Evolutionary conservation across 163 green algal genomes (phyloP).

Genomic region (Chlamydomonas reinhardtii): DNA sequence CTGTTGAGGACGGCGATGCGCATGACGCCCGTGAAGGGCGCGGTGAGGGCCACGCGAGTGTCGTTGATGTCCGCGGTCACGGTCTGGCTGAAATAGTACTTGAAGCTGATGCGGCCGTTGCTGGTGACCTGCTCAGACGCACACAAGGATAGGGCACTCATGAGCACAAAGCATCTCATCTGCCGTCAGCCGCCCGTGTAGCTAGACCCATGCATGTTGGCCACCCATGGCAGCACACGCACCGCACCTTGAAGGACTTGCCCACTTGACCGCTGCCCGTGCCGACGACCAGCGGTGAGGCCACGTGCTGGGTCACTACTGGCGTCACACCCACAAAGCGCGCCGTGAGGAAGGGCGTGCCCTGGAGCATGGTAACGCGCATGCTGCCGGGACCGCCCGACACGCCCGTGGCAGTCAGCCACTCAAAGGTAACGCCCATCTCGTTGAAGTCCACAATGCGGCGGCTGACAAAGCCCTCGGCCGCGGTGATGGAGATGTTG

Average conservation of each 20-base stretch:
- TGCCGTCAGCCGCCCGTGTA: no score
- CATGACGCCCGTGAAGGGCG: slow-evolving; percentile 60
- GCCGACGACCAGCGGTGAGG: neutral
- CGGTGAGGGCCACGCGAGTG: neutral
- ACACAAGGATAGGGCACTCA: neutral
- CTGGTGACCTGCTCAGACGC: neutral
- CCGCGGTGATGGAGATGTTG: neutral
- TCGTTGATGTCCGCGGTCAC: neutral
- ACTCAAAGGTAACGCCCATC: slow-evolving; percentile 21
- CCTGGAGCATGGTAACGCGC: slow-evolving; percentile 9
- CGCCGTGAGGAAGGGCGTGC: slow-evolving; percentile 8
- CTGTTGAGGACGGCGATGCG: slow-evolving; percentile 36
- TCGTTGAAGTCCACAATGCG: neutral
- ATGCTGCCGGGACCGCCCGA: neutral
- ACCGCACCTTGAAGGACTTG: slow-evolving; percentile 8
- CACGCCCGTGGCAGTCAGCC: neutral
- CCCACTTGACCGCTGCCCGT: neutral
- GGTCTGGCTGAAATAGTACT: slow-evolving; percentile 28
- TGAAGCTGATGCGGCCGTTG: slow-evolving; percentile 16
- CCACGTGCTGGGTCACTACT: neutral
- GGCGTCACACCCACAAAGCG: slow-evolving; percentile 25
- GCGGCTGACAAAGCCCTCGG: neutral
- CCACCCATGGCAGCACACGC: no score
- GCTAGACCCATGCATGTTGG: no score
- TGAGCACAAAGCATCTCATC: no score